phyloP scores from a whole-genome alignment of 2,329 filamentous ascomycete genomes.

The Fusarium circinatum region DNA sequence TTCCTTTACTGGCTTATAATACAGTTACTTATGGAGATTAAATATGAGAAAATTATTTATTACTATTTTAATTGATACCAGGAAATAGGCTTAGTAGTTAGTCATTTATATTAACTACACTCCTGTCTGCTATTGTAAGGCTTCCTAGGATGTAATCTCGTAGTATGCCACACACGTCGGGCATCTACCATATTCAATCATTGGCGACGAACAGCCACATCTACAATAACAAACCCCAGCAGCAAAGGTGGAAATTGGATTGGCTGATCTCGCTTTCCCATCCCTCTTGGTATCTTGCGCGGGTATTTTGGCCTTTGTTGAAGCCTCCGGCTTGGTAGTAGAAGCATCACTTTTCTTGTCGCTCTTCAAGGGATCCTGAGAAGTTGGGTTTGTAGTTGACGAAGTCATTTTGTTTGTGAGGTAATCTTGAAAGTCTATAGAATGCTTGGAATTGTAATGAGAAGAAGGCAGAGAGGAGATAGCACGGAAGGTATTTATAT shows the following conservation, averaged over 20 bases:
- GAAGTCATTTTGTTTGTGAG: no score
- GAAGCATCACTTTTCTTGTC: no score
- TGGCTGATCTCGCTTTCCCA: rapidly evolving
- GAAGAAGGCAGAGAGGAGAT: not conserved
- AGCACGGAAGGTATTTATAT: not conserved
- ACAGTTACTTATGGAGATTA: rapidly evolving
- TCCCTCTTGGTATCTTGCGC: not conserved
- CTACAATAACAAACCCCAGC: not conserved
- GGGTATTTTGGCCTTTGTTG: rapidly evolving
- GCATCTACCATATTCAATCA: not conserved
- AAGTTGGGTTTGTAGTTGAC: no score
- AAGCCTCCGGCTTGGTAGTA: not conserved
- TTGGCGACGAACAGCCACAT: not conserved
- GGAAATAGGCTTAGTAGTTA: no score
- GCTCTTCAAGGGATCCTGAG: not conserved
- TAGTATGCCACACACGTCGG: not conserved
- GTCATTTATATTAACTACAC: rapidly evolving
- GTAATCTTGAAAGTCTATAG: rapidly evolving
- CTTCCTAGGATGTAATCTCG: not conserved
- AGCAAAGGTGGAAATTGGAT: not conserved
- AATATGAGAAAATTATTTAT: not conserved
- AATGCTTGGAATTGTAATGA: rapidly evolving
- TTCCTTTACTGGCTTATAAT: rapidly evolving
- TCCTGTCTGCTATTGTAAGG: rapidly evolving
- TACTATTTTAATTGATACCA: not conserved